A percentile compares a stretch with the other conserved stretches of the same genome.
These are phyloP conservation scores for Amanita thiersii DNA, from an alignment of 768 basidiomycete genomes.

Conservation along the genomic window DNA sequence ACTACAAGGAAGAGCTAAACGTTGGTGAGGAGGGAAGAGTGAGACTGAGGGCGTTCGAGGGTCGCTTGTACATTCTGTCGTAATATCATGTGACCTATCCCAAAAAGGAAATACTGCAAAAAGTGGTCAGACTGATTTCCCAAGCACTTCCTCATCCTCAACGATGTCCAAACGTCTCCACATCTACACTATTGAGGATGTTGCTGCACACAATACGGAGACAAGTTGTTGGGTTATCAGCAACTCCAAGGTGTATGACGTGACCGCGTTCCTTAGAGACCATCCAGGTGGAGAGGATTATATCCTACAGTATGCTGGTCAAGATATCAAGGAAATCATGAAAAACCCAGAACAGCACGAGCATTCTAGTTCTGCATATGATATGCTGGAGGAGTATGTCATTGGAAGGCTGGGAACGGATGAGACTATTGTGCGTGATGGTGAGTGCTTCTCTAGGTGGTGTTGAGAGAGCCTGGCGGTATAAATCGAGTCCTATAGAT, in stretches of 20 bases:
- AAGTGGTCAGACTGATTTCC: constrained; percentile 5
- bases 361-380: constrained; percentile 87
- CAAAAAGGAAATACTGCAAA: not conserved
- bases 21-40: constrained; percentile 1
- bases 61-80: constrained; percentile 18
- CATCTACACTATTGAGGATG: constrained; percentile 71
- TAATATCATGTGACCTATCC: not conserved
- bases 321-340: constrained; percentile 79
- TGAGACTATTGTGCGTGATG: constrained; percentile 70
- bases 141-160: constrained; percentile 6
- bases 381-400: constrained; percentile 82
- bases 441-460: constrained; percentile 31
- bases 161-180: constrained; percentile 62
- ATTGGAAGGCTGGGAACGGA: constrained; percentile 77
- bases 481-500: constrained; percentile 35
- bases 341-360: constrained; percentile 72
- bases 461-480: not conserved
- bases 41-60: constrained; percentile 23
- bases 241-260: constrained; percentile 82
- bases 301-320: constrained; percentile 75
- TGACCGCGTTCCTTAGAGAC: constrained; percentile 76
- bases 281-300: constrained; percentile 96
- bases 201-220: constrained; percentile 50
- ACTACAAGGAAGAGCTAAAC: constrained; percentile 12
- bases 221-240: constrained; percentile 78